These are phyloP conservation scores for Backusella mclennaniae DNA, from an alignment of 192 early-diverging fungal species.

Conservation along the genomic window DNA sequence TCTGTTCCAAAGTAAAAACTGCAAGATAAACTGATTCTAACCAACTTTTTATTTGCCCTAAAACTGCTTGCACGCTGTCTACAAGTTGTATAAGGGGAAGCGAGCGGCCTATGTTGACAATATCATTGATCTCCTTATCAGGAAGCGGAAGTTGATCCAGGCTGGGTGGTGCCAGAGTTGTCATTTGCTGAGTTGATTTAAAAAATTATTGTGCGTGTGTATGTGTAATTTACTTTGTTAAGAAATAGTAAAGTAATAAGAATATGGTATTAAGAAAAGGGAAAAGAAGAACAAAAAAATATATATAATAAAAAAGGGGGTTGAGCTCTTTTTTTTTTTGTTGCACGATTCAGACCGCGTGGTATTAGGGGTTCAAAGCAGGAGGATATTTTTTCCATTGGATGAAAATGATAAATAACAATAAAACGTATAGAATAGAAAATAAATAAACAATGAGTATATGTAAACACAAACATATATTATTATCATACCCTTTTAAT, in stretches of 20 bases:
- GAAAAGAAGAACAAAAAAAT: background rate
- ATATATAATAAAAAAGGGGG: background rate
- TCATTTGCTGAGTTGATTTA: conserved; percentile 1
- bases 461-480: background rate
- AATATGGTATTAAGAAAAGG: background rate
- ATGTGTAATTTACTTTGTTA: background rate
- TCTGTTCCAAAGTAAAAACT: conserved; percentile 51
- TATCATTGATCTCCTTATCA: conserved; percentile 7
- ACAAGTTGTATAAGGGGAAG: conserved; percentile 1
- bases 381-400: conserved; percentile 1
- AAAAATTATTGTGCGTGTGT: background rate
- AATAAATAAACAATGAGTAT: background rate
- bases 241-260: background rate
- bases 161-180: conserved; percentile 4
- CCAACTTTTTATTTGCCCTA: conserved; percentile 37
- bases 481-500: background rate
- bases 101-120: background rate
- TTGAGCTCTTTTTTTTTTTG: background rate
- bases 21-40: conserved; percentile 52
- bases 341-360: conserved; percentile 5
- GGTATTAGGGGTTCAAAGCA: conserved; percentile 2
- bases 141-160: background rate
- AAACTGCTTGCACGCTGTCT: background rate
- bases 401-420: background rate
- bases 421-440: background rate